phyloP scores from a whole-genome alignment of 2,329 filamentous ascomycete genomes.

The Xylariaceae sp. region DNA sequence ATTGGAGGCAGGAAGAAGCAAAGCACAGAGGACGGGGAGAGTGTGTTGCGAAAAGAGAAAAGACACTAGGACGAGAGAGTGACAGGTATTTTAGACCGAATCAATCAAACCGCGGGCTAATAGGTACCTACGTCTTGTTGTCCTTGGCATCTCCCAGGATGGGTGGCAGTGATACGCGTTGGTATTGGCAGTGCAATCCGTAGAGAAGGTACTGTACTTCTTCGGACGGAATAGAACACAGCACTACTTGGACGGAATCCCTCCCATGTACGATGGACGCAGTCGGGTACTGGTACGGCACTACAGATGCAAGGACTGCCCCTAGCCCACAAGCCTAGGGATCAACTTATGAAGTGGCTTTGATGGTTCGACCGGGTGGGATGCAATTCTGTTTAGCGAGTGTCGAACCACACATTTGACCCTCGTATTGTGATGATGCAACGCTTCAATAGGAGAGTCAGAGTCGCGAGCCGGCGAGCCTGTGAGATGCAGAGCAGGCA shows the following conservation, averaged over 20 bases:
- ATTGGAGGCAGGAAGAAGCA: background rate
- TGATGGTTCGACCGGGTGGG: slow-evolving; percentile 9
- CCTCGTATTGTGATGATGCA: slow-evolving; percentile 15
- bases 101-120: background rate
- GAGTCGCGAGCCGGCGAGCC: background rate
- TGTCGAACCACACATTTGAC: slow-evolving; percentile 7
- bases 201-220: no score
- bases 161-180: background rate
- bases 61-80: background rate
- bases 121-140: background rate
- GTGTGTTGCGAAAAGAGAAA: background rate
- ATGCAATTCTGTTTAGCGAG: slow-evolving; percentile 14
- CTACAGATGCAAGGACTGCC: background rate
- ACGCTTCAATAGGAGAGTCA: slow-evolving; percentile 1
- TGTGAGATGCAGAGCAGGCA: no score
- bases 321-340: slow-evolving; percentile 1
- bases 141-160: background rate
- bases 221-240: no score
- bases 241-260: no score
- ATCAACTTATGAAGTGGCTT: background rate
- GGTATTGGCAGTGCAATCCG: no score
- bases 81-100: background rate
- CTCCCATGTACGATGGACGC: no score
- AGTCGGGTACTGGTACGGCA: background rate
- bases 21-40: background rate